Base-by-base conservation (phyloP, 78 protist species). In the Dictyostelium capitatum region DNA sequence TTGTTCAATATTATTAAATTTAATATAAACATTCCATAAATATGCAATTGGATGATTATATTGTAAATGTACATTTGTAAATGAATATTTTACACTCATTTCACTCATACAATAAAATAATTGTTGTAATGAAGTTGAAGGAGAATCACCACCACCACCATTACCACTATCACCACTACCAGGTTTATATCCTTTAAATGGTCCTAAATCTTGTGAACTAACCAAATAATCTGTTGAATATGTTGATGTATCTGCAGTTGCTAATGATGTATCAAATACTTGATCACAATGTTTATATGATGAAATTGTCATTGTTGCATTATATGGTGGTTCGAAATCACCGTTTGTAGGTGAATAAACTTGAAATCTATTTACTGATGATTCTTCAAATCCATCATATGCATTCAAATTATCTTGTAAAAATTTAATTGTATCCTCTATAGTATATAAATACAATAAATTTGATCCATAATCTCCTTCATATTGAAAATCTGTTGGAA, bases 31-130 rank as follows among this genome's bases (percentile, higher is more conserved):
- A 43, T 25, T 53, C 93, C 93, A 87, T 17, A 59, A n/a, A 65
- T 87, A 87, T 0, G 80, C 93, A 7, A 87, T 51, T 17, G 93
- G 93, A 64, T 77, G 93, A 30, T 87, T 79, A 70, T 87, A 87
- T 77, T 87, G 85, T 41, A 87, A 56, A 67, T 87, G 93, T 28
- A 87, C 56, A 50, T 87, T 87, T 10, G 93, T 72, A 50, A 87
- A 87, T 50, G 25, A 10, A 65, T 17, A 87, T 50, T 30, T 30
- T 9, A 87, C 4, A 3, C 11, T 65, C 93, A 87, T 87, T 17
- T 51, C 74, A 15, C 41, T 46, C 93, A 87, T 87, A 77, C 93
- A 87, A 43, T 72, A 87, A 47, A 77, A 87, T 62, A 87, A 53
- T 50, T 74, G 79, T 62, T 87, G 93, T 30, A 87, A 12, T 23